These are phyloP conservation scores for Citropsis articulata DNA, from an alignment of 345 rosid species.

Conservation along the genomic window DNA sequence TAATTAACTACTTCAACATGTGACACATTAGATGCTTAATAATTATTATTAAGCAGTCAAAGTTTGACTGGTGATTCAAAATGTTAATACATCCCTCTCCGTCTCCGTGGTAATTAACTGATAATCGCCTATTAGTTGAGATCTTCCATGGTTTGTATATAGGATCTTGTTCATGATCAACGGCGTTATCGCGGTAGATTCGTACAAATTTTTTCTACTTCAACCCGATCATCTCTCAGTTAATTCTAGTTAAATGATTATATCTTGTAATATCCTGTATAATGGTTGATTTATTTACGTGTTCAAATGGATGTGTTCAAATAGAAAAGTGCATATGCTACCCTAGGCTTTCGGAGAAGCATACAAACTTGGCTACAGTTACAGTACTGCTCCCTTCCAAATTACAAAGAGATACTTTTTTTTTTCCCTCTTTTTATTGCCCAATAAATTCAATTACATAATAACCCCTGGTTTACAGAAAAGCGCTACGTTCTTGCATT, in stretches of 20 bases:
- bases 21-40: too few species aligned
- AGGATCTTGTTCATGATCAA: too few species aligned
- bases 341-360: not conserved
- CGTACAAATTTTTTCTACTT: too few species aligned
- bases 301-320: not conserved
- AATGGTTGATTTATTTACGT: not conserved
- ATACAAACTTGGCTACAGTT: not conserved
- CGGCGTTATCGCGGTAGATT: too few species aligned
- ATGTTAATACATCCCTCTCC: too few species aligned
- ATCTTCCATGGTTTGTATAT: not conserved
- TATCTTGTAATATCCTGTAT: not conserved
- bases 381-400: not conserved
- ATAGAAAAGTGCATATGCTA: not conserved
- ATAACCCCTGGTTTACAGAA: not conserved
- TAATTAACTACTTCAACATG: too few species aligned
- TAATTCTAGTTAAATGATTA: too few species aligned
- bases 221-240: too few species aligned
- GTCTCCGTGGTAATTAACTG: too few species aligned
- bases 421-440: not conserved
- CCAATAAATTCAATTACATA: not conserved
- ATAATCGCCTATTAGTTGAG: too few species aligned
- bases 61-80: too few species aligned
- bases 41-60: too few species aligned
- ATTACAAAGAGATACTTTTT: not conserved
- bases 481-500: not conserved